Percentiles rank a stretch among this genome's conserved stretches.
These are phyloP conservation scores for Orbilia brochopaga DNA, from an alignment of 2,329 filamentous ascomycete species.

Conservation along the genomic window DNA sequence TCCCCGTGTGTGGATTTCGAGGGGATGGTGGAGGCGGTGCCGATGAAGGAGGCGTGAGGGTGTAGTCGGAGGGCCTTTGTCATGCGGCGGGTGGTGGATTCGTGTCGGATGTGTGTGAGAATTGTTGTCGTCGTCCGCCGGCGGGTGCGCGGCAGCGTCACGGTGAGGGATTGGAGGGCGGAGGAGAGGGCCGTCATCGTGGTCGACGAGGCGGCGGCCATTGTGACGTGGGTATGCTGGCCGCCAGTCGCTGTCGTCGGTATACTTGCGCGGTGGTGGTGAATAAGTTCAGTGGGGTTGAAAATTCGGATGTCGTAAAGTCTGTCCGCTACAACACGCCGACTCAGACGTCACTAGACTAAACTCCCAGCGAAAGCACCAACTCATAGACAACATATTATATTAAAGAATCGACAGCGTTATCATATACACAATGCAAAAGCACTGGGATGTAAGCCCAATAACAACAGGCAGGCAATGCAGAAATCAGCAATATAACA, in stretches of 20 bases:
- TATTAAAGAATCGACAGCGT: slow-evolving; percentile 4
- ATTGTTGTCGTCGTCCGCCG: slow-evolving; percentile 3
- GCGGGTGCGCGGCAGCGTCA: background rate
- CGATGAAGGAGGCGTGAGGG: slow-evolving; percentile 63
- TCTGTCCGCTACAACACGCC: too few species aligned
- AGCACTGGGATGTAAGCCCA: background rate
- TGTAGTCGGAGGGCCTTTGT: slow-evolving; percentile 63
- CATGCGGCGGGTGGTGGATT: slow-evolving; percentile 63
- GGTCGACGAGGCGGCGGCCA: slow-evolving; percentile 25
- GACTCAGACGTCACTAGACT: background rate
- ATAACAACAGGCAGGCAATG: slow-evolving; percentile 36
- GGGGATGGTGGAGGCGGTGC: slow-evolving; percentile 35
- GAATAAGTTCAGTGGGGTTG: background rate
- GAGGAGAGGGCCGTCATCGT: slow-evolving; percentile 25
- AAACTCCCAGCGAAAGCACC: background rate
- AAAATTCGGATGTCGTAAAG: background rate
- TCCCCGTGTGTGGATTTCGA: slow-evolving; percentile 22
- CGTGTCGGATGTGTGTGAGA: slow-evolving; percentile 56
- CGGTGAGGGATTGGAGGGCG: slow-evolving; percentile 11
- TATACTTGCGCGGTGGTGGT: background rate
- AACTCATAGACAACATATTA: background rate
- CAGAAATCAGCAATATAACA: background rate
- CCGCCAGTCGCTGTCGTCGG: background rate
- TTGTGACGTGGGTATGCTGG: background rate
- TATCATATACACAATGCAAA: slow-evolving; percentile 39